Conservation (phyloP, 352 stramenopile species). For the Phytophthora litchii region DNA sequence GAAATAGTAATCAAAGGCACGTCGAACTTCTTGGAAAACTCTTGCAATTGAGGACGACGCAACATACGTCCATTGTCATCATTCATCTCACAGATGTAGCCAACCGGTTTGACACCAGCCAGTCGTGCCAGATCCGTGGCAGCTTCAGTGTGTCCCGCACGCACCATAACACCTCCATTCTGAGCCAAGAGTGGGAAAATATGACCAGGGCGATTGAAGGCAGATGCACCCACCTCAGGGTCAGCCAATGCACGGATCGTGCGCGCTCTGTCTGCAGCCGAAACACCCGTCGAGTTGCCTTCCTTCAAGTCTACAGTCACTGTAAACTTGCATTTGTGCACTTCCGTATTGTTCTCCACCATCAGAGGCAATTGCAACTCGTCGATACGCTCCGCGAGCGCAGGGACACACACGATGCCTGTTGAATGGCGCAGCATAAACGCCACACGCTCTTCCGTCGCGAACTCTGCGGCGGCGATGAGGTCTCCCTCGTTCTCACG, state of each 20-base stretch:
- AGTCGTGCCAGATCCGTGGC: constrained; percentile 95
- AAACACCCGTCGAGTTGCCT: constrained; percentile 97
- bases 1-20: constrained; percentile 97
- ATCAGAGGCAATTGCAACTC: constrained; percentile 94
- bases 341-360: constrained; percentile 97
- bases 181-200: constrained; percentile 79
- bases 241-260: constrained; percentile 94
- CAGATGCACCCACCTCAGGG: constrained; percentile 35
- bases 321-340: constrained; percentile 98
- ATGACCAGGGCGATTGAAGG: constrained; percentile 83
- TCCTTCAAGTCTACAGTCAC: constrained; percentile 93
- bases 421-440: constrained; percentile 97
- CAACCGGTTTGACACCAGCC: constrained; percentile 87
- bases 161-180: constrained; percentile 72
- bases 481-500: constrained; percentile 99
- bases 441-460: constrained; percentile 91
- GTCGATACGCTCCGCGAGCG: constrained; percentile 88
- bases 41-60: constrained; percentile 77
- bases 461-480: constrained; percentile 96
- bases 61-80: constrained; percentile 82
- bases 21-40: constrained; percentile 91
- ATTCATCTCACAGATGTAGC: constrained; percentile 91
- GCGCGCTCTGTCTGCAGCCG: constrained; percentile 91
- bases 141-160: constrained; percentile 97
- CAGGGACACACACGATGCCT: constrained; percentile 96